Base-by-base conservation (phyloP, 306 rosid genomes). In the Acacia confusa region DNA sequence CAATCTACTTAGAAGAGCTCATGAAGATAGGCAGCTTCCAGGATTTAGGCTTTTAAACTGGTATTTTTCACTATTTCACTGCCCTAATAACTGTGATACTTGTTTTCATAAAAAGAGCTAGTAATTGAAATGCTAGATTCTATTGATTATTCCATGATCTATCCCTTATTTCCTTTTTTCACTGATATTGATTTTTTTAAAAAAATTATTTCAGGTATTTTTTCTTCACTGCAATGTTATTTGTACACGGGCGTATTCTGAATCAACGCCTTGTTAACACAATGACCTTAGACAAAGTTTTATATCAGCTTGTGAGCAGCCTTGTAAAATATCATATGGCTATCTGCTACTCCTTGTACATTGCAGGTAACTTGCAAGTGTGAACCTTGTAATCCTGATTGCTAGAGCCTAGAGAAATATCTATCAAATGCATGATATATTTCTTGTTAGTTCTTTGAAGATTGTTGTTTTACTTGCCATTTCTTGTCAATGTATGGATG, bases 1-100 rank as follows among this genome's bases (percentile, higher is more conserved):
- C 93, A 92, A 86, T 89, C 91, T 96, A 57, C 92, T 96, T 20
- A 90, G 99, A 83, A 94, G 85, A 89, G 82, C 98, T 72, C 94
- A 90, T 80, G 98, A 96, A 84, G 99, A 96, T 78, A 89, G 84
- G 82, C 92, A 79, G 75, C 97, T 96, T 4, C 99, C 99, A 16
- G 99, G 99, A 86, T 96, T 96, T 88, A 90, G 99, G 91, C 89
- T 88, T 60, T 84, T 96, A 82, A 96, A 96, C 80, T 96, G 99
- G 99, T 96, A 84, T 75, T 75, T 65, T 58, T 69, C 40, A 24
- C 78, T 60, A 78, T 60, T 78, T 75, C 58, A 58, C 83, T 77
- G 58, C 76, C 61, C 78, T 52, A 45, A 0, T 47, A n/a, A 27
- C 40, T 45, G 44, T 77, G 81, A 41, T 53, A 45, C 74, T 75